Evolutionary conservation across 768 basidiomycete species (phyloP).

Genomic region (Mycena vitilis): DNA sequence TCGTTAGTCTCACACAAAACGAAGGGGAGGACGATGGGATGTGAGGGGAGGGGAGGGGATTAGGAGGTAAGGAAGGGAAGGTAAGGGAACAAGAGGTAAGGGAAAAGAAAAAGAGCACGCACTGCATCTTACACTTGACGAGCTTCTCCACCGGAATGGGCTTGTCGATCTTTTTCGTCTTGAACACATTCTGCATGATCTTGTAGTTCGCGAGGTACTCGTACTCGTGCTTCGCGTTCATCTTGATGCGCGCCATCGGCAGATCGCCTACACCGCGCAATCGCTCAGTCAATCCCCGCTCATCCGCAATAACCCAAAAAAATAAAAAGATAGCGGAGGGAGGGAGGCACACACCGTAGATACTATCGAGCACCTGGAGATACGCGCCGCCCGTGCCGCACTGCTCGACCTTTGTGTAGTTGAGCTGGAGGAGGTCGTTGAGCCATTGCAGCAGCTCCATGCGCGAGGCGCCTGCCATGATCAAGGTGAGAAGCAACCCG

Average conservation of each 20-base stretch:
- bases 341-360: slow-evolving; percentile 74
- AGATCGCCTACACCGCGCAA: slow-evolving; percentile 62
- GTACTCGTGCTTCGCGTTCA: slow-evolving; percentile 96
- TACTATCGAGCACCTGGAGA: slow-evolving; percentile 94
- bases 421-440: slow-evolving; percentile 91
- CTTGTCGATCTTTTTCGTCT: slow-evolving; percentile 95
- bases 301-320: too few relatives aligned
- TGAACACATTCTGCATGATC: slow-evolving; percentile 93
- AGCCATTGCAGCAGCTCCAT: slow-evolving; percentile 93
- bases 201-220: slow-evolving; percentile 97
- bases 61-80: too few relatives aligned
- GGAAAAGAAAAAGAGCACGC: slow-evolving; percentile 47
- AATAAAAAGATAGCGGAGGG: too few relatives aligned
- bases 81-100: background rate
- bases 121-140: slow-evolving; percentile 99
- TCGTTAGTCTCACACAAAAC: too few relatives aligned
- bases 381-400: slow-evolving; percentile 78
- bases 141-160: slow-evolving; percentile 96
- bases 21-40: too few relatives aligned
- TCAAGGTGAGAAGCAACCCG: too few relatives aligned
- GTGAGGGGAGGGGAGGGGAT: too few relatives aligned
- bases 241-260: slow-evolving; percentile 93
- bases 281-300: too few relatives aligned
- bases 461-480: slow-evolving; percentile 75
- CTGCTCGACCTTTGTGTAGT: slow-evolving; percentile 85